A percentile compares a stretch with the other conserved stretches of the same genome.
These are phyloP conservation scores for Plantago major DNA, from an alignment of 257 asterid species.

Conservation along the genomic window DNA sequence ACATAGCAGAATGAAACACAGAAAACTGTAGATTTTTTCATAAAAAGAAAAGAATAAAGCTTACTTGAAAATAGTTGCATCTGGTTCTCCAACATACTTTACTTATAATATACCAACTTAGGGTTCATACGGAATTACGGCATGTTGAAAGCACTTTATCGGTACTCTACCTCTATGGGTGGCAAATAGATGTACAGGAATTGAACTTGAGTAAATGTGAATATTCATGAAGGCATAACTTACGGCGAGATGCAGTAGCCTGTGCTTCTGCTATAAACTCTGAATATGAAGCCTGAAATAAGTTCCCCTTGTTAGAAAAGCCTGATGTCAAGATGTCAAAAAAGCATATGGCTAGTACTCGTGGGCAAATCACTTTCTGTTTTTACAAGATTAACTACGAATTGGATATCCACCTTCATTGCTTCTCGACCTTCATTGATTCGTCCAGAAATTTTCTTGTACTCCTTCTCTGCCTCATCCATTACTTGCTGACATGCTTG, in stretches of 20 bases:
- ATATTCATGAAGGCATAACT: constrained; percentile 25
- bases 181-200: not conserved
- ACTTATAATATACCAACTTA: too few relatives aligned
- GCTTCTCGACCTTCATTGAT: constrained; percentile 71
- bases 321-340: constrained; percentile 10
- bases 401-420: constrained; percentile 53
- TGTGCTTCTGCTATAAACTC: constrained; percentile 68
- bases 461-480: constrained; percentile 79
- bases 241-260: constrained; percentile 68
- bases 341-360: too few relatives aligned
- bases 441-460: constrained; percentile 57
- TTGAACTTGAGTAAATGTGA: constrained; percentile 1
- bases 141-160: not conserved
- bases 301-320: constrained; percentile 23
- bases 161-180: not conserved
- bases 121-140: too few relatives aligned
- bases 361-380: too few relatives aligned
- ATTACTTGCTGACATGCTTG: constrained; percentile 69
- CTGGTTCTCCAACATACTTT: too few relatives aligned
- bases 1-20: too few relatives aligned
- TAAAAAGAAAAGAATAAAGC: too few relatives aligned
- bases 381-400: too few relatives aligned
- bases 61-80: too few relatives aligned
- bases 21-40: too few relatives aligned
- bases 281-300: constrained; percentile 67